phyloP scores from a whole-genome alignment of 2,329 filamentous ascomycete species.

The Whalleya microplaca region DNA sequence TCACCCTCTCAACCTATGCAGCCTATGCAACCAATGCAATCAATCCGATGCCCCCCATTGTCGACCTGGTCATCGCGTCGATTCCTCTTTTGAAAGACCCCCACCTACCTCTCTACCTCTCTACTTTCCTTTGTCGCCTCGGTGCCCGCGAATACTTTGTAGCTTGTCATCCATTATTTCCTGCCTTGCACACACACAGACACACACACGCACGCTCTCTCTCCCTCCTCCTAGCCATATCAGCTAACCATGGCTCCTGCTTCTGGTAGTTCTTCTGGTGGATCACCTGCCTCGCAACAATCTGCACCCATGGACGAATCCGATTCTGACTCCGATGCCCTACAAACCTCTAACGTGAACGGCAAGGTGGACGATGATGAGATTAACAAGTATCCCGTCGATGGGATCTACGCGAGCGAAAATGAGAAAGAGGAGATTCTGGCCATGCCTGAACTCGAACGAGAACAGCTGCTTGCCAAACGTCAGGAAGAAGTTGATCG shows the following conservation, averaged over 20 bases:
- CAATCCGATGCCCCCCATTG: neutral
- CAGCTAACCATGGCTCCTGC: constrained; percentile 15
- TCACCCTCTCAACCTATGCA: neutral
- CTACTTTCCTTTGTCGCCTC: neutral
- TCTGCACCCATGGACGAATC: constrained; percentile 92
- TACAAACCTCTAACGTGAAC: constrained; percentile 42
- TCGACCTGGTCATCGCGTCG: constrained; percentile 21
- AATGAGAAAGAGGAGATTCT: constrained; percentile 80
- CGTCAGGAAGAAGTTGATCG: constrained; percentile 82
- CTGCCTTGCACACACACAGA: neutral
- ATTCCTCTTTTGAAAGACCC: neutral
- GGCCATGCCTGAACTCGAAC: constrained; percentile 85
- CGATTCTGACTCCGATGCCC: constrained; percentile 72
- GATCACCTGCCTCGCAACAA: constrained; percentile 74
- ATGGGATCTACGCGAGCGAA: constrained; percentile 79
- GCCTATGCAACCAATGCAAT: too few species aligned
- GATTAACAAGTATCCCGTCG: constrained; percentile 76
- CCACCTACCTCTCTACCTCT: too few species aligned
- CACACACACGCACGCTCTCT: neutral
- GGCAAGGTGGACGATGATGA: constrained; percentile 47
- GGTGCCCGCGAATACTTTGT: neutral
- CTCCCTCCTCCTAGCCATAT: neutral
- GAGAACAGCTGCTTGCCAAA: constrained; percentile 87
- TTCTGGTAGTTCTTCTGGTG: constrained; percentile 65
- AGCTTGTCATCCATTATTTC: neutral